Percentiles rank a stretch among this genome's conserved stretches.
Conservation (phyloP, 2,329 filamentous ascomycete genomes). For the Ophiostoma perfectum region DNA sequence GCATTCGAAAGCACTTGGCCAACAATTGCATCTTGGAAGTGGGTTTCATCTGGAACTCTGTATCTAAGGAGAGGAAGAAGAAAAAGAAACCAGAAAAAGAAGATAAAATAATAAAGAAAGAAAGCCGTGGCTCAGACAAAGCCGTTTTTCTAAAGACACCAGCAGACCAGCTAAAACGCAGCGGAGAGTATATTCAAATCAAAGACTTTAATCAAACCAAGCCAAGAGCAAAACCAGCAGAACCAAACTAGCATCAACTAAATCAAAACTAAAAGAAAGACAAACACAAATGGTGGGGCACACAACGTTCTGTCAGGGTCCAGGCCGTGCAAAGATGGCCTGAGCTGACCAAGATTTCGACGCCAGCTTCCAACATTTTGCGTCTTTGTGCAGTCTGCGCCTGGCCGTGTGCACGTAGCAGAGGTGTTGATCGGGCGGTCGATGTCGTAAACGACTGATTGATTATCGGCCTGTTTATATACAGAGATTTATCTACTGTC, state of each 20-base stretch:
- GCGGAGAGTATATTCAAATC: too few species aligned
- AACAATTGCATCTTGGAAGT: constrained; percentile 1
- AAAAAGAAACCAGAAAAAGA: background rate
- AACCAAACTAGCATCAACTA: background rate
- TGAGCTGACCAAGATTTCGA: constrained; percentile 25
- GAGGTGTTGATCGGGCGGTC: too few species aligned
- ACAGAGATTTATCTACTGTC: too few species aligned
- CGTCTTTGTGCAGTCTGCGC: too few species aligned
- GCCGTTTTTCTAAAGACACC: background rate
- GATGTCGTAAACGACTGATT: too few species aligned
- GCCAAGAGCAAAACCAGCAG: background rate
- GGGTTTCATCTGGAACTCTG: background rate
- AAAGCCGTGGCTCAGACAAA: background rate
- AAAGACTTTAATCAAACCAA: background rate
- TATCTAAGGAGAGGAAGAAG: too few species aligned
- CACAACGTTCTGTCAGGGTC: constrained; percentile 24
- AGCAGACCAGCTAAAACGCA: background rate
- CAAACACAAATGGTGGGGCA: constrained; percentile 13
- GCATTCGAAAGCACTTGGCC: background rate
- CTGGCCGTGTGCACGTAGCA: too few species aligned
- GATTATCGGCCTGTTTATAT: too few species aligned
- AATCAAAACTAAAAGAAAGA: constrained; percentile 5
- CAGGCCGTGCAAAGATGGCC: constrained; percentile 23
- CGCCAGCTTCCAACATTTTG: constrained; percentile 24
- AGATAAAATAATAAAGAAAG: background rate